Base-by-base conservation (phyloP, 495 filamentous ascomycete genomes). In the Bombardia bombarda region DNA sequence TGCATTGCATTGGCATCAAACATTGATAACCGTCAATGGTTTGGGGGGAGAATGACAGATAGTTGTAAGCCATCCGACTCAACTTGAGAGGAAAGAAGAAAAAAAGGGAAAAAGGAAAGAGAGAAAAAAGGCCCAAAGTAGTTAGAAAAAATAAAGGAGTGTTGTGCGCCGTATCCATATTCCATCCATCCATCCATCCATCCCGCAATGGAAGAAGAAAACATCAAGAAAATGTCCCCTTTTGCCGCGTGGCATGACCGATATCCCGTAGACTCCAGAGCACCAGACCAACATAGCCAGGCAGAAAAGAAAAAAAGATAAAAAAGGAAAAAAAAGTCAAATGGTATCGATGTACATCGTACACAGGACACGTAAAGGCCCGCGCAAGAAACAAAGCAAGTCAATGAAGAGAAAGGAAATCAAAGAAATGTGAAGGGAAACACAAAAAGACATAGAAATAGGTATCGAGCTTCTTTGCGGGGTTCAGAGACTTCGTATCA, bases 231-330 rank as follows among this genome's bases (percentile, higher is more conserved):
- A 32, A 32, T 23, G 20, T 37, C 23, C 37, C 38, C 12, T 36
- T 50, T 38, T 46, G 51, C 46, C 47, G 49, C n/a, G 49, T 47
- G 42, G 45, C 40, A 45, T 47, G 17, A 42, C 46, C 42, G 19
- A 33, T 30, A n/a, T 31, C 36, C 32, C 42, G 17, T 20, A 32
- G 46, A 51, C 49, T 51, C 45, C 32, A 44, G 40, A 47, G 41
- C n/a, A n/a, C n/a, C n/a, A n/a, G n/a, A n/a, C n/a, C n/a, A n/a
- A n/a, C n/a, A n/a, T n/a, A n/a, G n/a, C 26, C 2, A 28, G 26
- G 26, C 26, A 28, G 13, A 28, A 49, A 43, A 43, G 17, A 32
- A 48, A 37, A 17, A 13, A 23, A 22, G 36, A 26, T 40, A 13
- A 16, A 32, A 31, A 32, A n/a, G n/a, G n/a, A n/a, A n/a, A n/a